Evolutionary conservation across 805 yeast genomes (phyloP), one percentile per base, ranked within the genome.

Genomic region (Saccharomycopsis sp.): DNA sequence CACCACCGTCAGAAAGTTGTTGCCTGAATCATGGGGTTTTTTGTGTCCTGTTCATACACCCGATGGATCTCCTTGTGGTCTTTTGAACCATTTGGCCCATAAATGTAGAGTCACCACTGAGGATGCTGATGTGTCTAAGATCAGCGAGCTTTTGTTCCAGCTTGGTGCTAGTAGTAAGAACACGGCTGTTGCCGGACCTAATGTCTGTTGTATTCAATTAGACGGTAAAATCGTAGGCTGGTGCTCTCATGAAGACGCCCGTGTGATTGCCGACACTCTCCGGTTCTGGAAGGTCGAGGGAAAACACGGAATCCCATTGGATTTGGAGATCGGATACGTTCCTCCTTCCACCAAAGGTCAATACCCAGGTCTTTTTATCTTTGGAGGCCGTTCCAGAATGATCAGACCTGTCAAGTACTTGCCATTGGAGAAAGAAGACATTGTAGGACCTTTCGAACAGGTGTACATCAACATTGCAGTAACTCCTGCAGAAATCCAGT

Each of bases 21-120:
- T 94, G 59, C 99, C 99, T 0, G 99, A 94, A 73, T 89, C 97
- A 0, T 94, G 99, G 99, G 99, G 99, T 2, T 94, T 94, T 81
- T 75, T 94, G 66, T 94, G 99, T 75, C 99, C 99, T 12, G 99
- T 94, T 23, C 99, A 94, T 73, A 94, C 99, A 14, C 99, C 99
- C 3, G 99, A 94, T 86, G 99, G 99, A 67, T 88, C 98, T 55
- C 99, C 99, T 20, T 94, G 99, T 84, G 99, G 99, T 77, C 79
- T 94, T 71, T 78, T 94, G 68, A 94, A 94, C 75, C 99, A 94
- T 79, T 85, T 94, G 76, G 87, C 98, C 8, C 97, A 94, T 75
- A 91, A 89, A 73, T 94, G 99, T 80, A 79, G 80, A 66, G 87
- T 94, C 61, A 83, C 97, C 3, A 92, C 97, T 7, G 71, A 73